Evolutionary conservation across 2,329 filamentous ascomycete genomes (phyloP).

Genomic region (Nemania bipapillata): DNA sequence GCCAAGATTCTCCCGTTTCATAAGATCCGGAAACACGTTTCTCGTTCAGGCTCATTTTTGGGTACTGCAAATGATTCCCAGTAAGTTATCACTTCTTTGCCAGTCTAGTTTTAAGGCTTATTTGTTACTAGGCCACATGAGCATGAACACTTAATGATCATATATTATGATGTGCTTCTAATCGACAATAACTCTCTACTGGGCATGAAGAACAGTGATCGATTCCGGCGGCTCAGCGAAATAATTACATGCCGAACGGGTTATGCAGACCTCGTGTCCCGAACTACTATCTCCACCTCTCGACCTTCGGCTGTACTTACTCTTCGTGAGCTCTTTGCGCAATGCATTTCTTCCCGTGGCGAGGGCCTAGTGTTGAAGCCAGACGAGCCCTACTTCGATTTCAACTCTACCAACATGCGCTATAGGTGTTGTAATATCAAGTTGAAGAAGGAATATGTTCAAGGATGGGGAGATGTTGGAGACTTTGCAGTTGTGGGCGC

Average conservation of each 20-base stretch:
- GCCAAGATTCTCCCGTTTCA: conserved; percentile 78
- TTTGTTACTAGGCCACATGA: conserved; percentile 56
- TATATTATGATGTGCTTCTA: conserved; percentile 69
- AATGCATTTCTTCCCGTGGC: conserved; percentile 70
- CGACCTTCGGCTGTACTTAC: conserved; percentile 63
- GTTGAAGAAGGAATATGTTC: conserved; percentile 86
- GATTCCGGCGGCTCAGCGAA: conserved; percentile 68
- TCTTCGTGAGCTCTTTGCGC: conserved; percentile 73
- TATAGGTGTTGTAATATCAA: conserved; percentile 74
- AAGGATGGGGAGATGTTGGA: conserved; percentile 80
- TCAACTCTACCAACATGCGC: conserved; percentile 52
- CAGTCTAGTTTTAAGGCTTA: conserved; percentile 26
- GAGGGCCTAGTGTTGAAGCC: conserved; percentile 87
- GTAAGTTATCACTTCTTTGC: conserved; percentile 54
- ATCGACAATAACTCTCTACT: conserved; percentile 66
- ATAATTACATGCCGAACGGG: conserved; percentile 67
- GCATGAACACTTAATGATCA: conserved; percentile 69
- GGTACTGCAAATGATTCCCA: conserved; percentile 75
- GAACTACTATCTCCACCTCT: conserved; percentile 72
- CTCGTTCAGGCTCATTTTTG: conserved; percentile 75
- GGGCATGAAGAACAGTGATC: conserved; percentile 64
- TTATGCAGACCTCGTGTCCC: conserved; percentile 69
- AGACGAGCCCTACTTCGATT: conserved; percentile 79
- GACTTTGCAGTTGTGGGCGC: conserved; percentile 85
- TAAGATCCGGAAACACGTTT: conserved; percentile 82